These are phyloP conservation scores for Epithele typhae DNA, from an alignment of 768 basidiomycete genomes.

Conservation along the genomic window DNA sequence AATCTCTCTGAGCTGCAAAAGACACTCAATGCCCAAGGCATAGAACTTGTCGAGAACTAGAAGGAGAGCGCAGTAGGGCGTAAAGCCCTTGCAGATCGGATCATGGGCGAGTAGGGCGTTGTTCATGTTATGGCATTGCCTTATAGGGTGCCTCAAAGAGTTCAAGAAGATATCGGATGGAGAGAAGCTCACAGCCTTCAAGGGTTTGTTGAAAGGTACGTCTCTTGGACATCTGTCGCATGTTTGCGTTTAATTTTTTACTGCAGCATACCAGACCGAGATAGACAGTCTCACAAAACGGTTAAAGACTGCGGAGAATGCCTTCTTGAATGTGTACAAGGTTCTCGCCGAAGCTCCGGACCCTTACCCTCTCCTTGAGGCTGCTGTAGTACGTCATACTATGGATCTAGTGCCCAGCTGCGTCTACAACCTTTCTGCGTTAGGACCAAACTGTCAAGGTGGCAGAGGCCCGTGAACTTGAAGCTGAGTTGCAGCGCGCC, in stretches of 20 bases:
- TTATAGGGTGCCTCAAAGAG: conserved; percentile 44
- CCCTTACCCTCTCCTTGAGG: conserved; percentile 94
- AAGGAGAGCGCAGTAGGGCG: conserved; percentile 94
- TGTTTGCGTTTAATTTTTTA: neutral
- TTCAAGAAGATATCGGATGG: conserved; percentile 94
- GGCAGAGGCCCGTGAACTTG: conserved; percentile 74
- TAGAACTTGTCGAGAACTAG: conserved; percentile 97
- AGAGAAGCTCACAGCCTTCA: conserved; percentile 85
- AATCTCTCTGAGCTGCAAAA: conserved; percentile 89
- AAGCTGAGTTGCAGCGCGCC: conserved; percentile 66
- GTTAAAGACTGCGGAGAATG: conserved; percentile 88
- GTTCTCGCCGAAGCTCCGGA: conserved; percentile 95
- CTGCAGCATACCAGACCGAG: conserved; percentile 87
- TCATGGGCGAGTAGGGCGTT: conserved; percentile 64
- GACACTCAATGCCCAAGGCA: conserved; percentile 85
- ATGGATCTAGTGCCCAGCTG: neutral
- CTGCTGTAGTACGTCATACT: conserved; percentile 64
- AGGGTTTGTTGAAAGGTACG: conserved; percentile 82
- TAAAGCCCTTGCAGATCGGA: conserved; percentile 92
- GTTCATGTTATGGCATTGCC: neutral
- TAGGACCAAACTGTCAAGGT: conserved; percentile 94
- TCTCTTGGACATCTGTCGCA: neutral
- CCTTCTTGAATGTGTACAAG: conserved; percentile 96
- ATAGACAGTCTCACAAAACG: conserved; percentile 95
- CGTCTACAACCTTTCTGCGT: neutral